phyloP scores from a whole-genome alignment of 331 rosid genomes.

The Malus hybrid region DNA sequence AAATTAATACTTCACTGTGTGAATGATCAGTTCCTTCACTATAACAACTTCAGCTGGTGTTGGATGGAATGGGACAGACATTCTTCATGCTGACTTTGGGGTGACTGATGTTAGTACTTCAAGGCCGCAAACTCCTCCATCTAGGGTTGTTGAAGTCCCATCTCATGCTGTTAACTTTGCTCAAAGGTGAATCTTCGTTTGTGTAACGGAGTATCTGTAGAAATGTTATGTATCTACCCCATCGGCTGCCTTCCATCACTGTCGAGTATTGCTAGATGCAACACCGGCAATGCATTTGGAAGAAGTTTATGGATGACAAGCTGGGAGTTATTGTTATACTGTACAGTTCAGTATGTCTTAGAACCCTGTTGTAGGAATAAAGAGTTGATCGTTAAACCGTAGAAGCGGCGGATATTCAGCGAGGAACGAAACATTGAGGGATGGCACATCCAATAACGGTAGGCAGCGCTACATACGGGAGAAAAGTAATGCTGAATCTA shows the following conservation, averaged over 20 bases:
- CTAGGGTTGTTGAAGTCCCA: constrained; percentile 47
- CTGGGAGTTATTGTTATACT: constrained; percentile 30
- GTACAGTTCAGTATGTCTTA: constrained; percentile 28
- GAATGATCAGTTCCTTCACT: constrained; percentile 34
- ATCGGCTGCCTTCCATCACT: constrained; percentile 2
- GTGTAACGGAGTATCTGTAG: constrained; percentile 3
- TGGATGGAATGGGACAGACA: constrained; percentile 70
- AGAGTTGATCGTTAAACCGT: constrained; percentile 10
- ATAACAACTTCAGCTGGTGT: constrained; percentile 47
- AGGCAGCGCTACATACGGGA: constrained; percentile 8
- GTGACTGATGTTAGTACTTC: constrained; percentile 31
- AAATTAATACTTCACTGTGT: neutral
- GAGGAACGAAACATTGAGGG: constrained; percentile 5
- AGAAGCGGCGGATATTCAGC: constrained; percentile 21
- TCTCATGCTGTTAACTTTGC: constrained; percentile 34
- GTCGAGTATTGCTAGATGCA: constrained; percentile 20
- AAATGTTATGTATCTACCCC: constrained; percentile 12
- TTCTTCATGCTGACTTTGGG: constrained; percentile 64
- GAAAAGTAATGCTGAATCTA: constrained; percentile 16
- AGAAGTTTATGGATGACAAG: constrained; percentile 26
- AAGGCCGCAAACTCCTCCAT: constrained; percentile 33
- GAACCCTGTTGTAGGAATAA: constrained; percentile 30
- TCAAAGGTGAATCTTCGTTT: constrained; percentile 39
- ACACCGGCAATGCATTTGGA: constrained; percentile 13
- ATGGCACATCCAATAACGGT: constrained; percentile 21